Evolutionary conservation across 2,329 filamentous ascomycete genomes (phyloP), one percentile per base, ranked within the genome.

Genomic region (Dactylellina cionopaga): DNA sequence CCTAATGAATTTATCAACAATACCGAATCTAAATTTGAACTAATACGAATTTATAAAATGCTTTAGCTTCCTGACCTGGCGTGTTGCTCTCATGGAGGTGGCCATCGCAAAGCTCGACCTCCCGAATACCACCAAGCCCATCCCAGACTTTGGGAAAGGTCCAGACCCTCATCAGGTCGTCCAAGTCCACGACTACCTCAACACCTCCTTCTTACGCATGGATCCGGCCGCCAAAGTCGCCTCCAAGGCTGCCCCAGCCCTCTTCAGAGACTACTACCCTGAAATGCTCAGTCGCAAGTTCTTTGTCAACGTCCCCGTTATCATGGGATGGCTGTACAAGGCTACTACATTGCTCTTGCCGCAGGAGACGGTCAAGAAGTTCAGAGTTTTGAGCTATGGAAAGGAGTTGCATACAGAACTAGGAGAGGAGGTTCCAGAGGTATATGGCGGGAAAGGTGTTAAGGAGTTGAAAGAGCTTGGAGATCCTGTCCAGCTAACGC

Each of bases 151-250:
- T 74, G 83, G 85, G 13, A 82, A 84, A 7, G 74, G 75, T 15
- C 27, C 47, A n/a, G 94, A 97, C 78, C 91, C 90, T 0, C 96
- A 96, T 82, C 91, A 94, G 81, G 92, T 96, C 83, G 86, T 91
- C 77, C 93, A 97, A 81, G 88, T 97, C 25, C 94, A 98, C 82
- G 94, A 98, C 83, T 97, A 97, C 84, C 87, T 91, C 77, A 89
- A 88, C 74, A 89, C 96, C 79, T 92, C 89, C 78, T 96, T 97
- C 84, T 84, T 97, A 76, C 89, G 92, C 71, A 89, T 91, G 83
- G 89, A 94, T 64, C 86, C 90, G 0, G 84, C 85, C 65, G 88
- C 95, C 81, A 92, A 91, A 80, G 85, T 88, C 2, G 90, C 91
- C 13, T 90, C 88, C 75, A 89, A 88, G 78, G 88, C 93, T 82